Evolutionary conservation across 2,329 filamentous ascomycete genomes (phyloP), one percentile per base, ranked within the genome.

Genomic region (Fusarium sp.): DNA sequence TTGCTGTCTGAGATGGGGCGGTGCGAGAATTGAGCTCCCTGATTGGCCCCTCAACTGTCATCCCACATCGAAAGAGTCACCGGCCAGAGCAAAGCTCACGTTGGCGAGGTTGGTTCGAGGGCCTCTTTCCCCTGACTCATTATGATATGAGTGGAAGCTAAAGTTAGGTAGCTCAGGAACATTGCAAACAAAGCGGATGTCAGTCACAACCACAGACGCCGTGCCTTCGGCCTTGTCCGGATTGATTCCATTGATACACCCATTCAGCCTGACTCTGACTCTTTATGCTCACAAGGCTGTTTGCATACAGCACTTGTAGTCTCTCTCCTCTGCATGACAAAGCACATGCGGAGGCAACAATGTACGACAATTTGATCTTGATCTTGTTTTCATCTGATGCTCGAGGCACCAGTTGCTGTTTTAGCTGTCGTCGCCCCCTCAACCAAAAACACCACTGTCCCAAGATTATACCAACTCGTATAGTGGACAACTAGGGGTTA

Each of bases 51-150:
- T 23, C 7, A 37, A 12, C 10, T 37, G 40, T 34, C 12, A 28
- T 48, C 37, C 16, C 10, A 53, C 31, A 30, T 15, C 54, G n/a
- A 36, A 30, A 43, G 68, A 70, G 68, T 70, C 68, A 71, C 30
- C 68, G 64, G 67, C 23, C 39, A 71, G 55, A 54, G n/a, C 10
- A 36, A 41, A 51, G 18, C 39, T 44, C 39, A 30, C 36, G 31
- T 27, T 57, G 23, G 48, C 46, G 54, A 39, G 41, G 39, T 40
- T 39, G 11, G 16, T n/a, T n/a, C n/a, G 16, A 18, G 64, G 67
- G 36, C 67, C 59, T 55, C 51, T 15, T 13, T 10, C 43, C 28
- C 52, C 52, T 55, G 63, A 31, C 46, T 68, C 67, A 71, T 55
- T 12, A 34, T 44, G 44, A 41, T 57, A 15, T 23, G 34, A 27